Evolutionary conservation across 2,329 filamentous ascomycete species (phyloP).

Genomic region (Epichloe uncinata): DNA sequence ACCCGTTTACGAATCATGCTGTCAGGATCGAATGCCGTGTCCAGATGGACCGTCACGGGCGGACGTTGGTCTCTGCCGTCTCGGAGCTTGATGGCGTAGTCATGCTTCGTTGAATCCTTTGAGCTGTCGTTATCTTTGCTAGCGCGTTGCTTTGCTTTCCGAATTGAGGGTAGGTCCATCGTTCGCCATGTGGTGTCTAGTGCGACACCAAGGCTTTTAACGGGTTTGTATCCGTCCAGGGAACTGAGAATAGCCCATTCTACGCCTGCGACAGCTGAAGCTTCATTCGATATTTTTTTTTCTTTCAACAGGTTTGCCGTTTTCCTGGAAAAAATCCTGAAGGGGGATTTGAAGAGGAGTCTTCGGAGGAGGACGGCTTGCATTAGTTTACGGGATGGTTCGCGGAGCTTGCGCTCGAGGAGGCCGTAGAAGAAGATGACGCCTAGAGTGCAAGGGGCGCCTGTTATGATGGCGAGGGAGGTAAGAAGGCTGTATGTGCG

Average conservation of each 20-base stretch:
- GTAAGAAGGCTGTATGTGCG: constrained; percentile 26
- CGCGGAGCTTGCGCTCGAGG: constrained; percentile 17
- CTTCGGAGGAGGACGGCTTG: constrained; percentile 14
- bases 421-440: constrained; percentile 21
- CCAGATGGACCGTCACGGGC: background rate
- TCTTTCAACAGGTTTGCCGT: constrained; percentile 11
- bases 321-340: constrained; percentile 16
- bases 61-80: background rate
- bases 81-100: constrained; percentile 7
- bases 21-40: constrained; percentile 2
- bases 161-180: constrained; percentile 11
- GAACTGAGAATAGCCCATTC: constrained; percentile 18
- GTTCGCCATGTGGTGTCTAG: constrained; percentile 15
- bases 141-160: background rate
- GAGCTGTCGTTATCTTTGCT: background rate
- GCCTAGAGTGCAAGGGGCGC: constrained; percentile 18
- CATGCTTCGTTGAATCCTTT: background rate
- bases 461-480: constrained; percentile 19
- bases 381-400: constrained; percentile 12
- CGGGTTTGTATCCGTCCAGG: constrained; percentile 17
- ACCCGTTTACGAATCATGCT: constrained; percentile 1
- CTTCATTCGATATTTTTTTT: constrained; percentile 8
- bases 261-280: constrained; percentile 12
- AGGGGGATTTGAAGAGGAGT: constrained; percentile 13
- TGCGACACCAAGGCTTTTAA: constrained; percentile 14